phyloP scores from a whole-genome alignment of 2,329 filamentous ascomycete genomes.

The Aspergillus sclerotialis region DNA sequence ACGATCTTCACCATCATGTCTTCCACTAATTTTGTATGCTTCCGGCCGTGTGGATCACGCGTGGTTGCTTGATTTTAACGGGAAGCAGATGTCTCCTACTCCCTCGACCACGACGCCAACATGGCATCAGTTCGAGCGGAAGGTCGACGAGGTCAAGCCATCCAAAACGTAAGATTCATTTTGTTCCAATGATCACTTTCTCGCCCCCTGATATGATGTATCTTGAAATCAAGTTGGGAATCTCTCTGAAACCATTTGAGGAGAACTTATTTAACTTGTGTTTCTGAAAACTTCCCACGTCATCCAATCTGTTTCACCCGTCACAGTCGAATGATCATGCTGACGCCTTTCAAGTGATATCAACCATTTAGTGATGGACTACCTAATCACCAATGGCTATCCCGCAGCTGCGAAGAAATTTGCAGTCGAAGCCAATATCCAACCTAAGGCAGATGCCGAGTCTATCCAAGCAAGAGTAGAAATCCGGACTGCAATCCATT shows the following conservation, averaged over 20 bases:
- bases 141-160: constrained; percentile 75
- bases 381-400: constrained; percentile 92
- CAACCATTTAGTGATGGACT: constrained; percentile 92
- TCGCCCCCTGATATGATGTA: constrained; percentile 64
- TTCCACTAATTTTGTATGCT: constrained; percentile 36
- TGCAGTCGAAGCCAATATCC: constrained; percentile 84
- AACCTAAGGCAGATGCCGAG: constrained; percentile 62
- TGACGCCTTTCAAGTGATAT: constrained; percentile 62
- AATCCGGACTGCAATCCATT: constrained; percentile 78
- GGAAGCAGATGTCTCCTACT: constrained; percentile 57
- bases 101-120: constrained; percentile 65
- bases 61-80: constrained; percentile 29
- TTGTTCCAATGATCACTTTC: constrained; percentile 9
- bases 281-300: constrained; percentile 50
- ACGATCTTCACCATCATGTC: constrained; percentile 26
- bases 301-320: constrained; percentile 3
- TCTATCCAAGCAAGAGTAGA: constrained; percentile 71
- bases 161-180: constrained; percentile 70
- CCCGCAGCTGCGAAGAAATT: constrained; percentile 88
- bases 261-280: constrained; percentile 78
- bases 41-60: constrained; percentile 25
- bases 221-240: constrained; percentile 91
- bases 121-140: constrained; percentile 69
- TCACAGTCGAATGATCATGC: constrained; percentile 26
- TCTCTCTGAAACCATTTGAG: constrained; percentile 98